A percentile compares a stretch with the other conserved stretches of the same genome.
phyloP scores from a whole-genome alignment of 176 grass and related monocot species.

The Oryza nivara region DNA sequence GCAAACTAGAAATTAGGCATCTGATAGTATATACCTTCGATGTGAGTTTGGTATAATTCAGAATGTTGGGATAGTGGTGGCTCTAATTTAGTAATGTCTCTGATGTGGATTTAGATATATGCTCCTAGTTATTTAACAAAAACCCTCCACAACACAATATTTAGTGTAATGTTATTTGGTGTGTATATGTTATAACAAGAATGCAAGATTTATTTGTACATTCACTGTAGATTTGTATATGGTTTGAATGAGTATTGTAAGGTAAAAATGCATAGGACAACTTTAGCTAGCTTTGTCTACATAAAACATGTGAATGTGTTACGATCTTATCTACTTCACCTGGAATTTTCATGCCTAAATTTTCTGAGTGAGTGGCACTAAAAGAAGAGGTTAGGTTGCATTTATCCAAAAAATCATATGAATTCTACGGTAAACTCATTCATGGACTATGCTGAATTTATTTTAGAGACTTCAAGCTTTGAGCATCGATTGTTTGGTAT shows the following conservation, averaged over 20 bases:
- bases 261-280: neutral
- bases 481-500: constrained; percentile 54
- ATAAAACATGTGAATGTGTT: neutral
- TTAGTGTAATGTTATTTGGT: neutral
- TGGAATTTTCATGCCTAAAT: neutral
- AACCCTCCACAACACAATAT: neutral
- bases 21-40: neutral
- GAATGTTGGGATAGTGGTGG: neutral
- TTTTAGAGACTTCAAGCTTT: constrained; percentile 57
- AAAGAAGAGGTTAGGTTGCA: neutral
- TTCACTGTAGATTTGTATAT: neutral
- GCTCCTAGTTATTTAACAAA: neutral
- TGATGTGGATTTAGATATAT: neutral
- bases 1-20: neutral
- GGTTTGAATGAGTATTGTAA: neutral
- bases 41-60: neutral
- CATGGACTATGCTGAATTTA: neutral
- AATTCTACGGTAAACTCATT: neutral
- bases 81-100: neutral
- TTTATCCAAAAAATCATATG: neutral
- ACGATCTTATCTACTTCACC: neutral
- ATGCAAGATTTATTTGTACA: no score
- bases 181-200: neutral
- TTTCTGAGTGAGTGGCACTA: neutral
- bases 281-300: neutral